These are phyloP conservation scores for Lecanicillium sp. DNA, from an alignment of 2,329 filamentous ascomycete genomes.

Conservation along the genomic window DNA sequence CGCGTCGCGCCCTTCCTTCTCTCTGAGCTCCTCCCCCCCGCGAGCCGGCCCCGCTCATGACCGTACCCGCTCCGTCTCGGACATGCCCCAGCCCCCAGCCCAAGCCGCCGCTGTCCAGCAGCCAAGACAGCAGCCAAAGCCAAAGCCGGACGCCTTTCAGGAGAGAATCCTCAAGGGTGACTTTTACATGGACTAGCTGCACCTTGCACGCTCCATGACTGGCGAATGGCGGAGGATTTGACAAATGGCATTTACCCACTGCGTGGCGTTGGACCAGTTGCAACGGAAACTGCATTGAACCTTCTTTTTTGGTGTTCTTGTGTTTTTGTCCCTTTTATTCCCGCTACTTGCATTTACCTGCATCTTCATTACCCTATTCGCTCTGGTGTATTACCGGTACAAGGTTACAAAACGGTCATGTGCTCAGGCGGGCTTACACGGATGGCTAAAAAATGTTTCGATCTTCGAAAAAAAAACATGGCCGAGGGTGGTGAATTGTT, in stretches of 20 bases:
- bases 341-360: too few species aligned
- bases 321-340: too few species aligned
- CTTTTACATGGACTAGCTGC: constrained; percentile 83
- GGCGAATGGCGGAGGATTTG: background rate
- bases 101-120: constrained; percentile 40
- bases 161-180: constrained; percentile 96
- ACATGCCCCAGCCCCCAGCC: constrained; percentile 50
- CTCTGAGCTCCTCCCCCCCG: constrained; percentile 38
- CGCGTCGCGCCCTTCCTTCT: constrained; percentile 47
- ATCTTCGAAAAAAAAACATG: constrained; percentile 2
- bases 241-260: background rate
- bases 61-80: constrained; percentile 62
- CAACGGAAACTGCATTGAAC: too few species aligned
- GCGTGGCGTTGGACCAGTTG: too few species aligned
- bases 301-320: too few species aligned
- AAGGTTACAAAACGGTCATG: too few species aligned
- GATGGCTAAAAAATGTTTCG: constrained; percentile 1
- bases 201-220: background rate
- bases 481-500: background rate
- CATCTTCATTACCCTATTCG: too few species aligned
- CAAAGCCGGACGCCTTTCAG: constrained; percentile 88
- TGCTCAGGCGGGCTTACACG: too few species aligned
- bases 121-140: constrained; percentile 30
- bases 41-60: constrained; percentile 42
- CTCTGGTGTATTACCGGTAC: too few species aligned